These are phyloP conservation scores for Citrus medica DNA, from an alignment of 345 rosid species.

Conservation along the genomic window DNA sequence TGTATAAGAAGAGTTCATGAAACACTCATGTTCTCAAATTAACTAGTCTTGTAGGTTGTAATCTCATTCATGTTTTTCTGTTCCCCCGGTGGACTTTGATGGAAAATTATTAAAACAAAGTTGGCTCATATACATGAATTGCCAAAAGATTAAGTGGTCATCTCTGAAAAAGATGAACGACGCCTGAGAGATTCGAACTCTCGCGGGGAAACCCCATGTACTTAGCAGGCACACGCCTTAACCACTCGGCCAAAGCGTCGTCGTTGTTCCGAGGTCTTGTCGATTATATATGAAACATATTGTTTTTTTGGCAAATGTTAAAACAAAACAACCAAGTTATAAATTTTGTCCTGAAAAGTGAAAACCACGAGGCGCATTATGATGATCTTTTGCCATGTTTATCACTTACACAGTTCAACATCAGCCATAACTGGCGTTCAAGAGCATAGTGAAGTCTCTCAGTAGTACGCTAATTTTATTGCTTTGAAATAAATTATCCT, in stretches of 20 bases:
- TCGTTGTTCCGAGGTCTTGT: too few species aligned
- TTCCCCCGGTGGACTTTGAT: background rate
- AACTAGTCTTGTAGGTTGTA: background rate
- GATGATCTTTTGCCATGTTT: too few species aligned
- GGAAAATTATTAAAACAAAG: background rate
- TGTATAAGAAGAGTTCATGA: too few species aligned
- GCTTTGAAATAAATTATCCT: background rate
- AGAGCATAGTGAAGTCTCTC: background rate
- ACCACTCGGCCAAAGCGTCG: slow-evolving; percentile 87
- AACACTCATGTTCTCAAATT: too few species aligned
- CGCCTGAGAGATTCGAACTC: slow-evolving; percentile 83
- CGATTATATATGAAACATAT: fast-evolving
- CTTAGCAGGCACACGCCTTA: slow-evolving; percentile 92
- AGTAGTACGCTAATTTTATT: background rate
- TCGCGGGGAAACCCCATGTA: slow-evolving; percentile 85
- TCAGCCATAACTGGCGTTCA: background rate
- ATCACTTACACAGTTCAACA: too few species aligned
- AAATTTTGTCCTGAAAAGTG: too few species aligned
- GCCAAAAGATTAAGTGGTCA: background rate
- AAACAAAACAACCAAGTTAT: too few species aligned
- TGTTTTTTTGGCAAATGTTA: fast-evolving
- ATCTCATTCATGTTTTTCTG: background rate
- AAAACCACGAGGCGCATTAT: too few species aligned
- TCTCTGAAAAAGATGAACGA: background rate
- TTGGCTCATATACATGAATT: background rate